Evolutionary conservation across 345 rosid species (phyloP).

Genomic region (Kandelia obovata): DNA sequence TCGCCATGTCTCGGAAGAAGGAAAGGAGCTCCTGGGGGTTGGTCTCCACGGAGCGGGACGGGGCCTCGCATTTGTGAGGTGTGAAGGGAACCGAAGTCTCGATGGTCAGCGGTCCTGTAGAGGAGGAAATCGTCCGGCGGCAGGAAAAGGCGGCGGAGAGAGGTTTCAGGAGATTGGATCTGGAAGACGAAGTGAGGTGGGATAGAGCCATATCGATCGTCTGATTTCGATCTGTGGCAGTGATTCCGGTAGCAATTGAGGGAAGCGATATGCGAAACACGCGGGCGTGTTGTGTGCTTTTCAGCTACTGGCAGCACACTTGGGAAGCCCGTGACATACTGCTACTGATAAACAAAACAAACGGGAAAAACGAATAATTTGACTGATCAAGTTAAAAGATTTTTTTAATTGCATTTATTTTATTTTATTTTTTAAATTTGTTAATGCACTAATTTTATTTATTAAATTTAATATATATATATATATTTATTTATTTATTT

Average conservation of each 20-base stretch:
- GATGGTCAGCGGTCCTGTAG: constrained; percentile 61
- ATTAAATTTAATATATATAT: too few relatives aligned
- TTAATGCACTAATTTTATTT: too few relatives aligned
- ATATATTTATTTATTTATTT: too few relatives aligned
- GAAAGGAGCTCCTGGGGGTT: constrained; percentile 54
- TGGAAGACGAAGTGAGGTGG: constrained; percentile 31
- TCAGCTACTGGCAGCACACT: too few relatives aligned
- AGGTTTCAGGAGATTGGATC: constrained; percentile 36
- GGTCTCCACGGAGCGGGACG: constrained; percentile 79
- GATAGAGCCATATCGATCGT: constrained; percentile 62
- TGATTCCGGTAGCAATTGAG: background rate
- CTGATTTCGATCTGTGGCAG: background rate
- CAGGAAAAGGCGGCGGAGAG: constrained; percentile 28
- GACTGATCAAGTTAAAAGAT: too few relatives aligned
- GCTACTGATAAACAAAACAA: too few relatives aligned
- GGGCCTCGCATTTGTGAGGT: constrained; percentile 73
- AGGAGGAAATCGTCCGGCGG: constrained; percentile 66
- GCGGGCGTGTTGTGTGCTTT: too few relatives aligned
- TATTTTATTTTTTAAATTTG: too few relatives aligned
- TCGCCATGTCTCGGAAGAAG: constrained; percentile 81
- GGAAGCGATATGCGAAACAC: background rate
- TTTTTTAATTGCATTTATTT: too few relatives aligned
- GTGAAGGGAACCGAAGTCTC: constrained; percentile 92
- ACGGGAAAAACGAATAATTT: too few relatives aligned
- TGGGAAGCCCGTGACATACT: too few relatives aligned